phyloP scores from a whole-genome alignment of 2,329 filamentous ascomycete genomes.

The Diplodia intermedia region DNA sequence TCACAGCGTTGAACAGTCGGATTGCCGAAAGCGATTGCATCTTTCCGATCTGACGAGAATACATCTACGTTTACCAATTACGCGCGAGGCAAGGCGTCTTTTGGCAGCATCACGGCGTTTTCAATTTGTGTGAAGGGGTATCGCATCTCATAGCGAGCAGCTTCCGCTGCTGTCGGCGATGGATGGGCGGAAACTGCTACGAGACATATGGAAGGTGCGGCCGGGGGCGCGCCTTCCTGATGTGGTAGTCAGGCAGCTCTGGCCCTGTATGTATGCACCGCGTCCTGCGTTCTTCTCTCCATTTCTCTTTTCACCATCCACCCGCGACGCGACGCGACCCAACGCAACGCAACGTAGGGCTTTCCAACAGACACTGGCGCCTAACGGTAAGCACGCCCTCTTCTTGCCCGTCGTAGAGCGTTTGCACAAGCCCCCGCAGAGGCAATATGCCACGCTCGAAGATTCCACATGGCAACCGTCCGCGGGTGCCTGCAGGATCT shows the following conservation, averaged over 20 bases:
- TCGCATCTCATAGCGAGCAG: not conserved
- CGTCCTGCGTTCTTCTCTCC: not conserved
- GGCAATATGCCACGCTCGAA: slow-evolving; percentile 19
- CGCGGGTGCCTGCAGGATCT: slow-evolving; percentile 25
- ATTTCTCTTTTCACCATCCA: not conserved
- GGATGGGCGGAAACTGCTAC: not conserved
- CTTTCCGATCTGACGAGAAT: not conserved
- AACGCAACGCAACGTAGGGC: not conserved
- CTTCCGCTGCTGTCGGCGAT: not conserved
- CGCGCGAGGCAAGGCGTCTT: not conserved
- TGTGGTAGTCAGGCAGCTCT: not conserved
- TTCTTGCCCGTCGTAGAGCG: not conserved
- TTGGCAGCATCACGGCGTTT: not conserved
- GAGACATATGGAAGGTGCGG: not conserved
- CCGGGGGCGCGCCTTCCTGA: not conserved
- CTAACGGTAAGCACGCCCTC: slow-evolving; percentile 3
- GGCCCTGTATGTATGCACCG: not conserved
- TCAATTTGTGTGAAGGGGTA: not conserved
- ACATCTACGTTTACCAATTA: not conserved
- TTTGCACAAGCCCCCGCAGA: not conserved
- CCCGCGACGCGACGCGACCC: not conserved
- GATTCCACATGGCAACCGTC: slow-evolving; percentile 29
- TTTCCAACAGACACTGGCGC: not conserved
- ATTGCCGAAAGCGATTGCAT: not conserved
- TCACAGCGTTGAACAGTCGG: not conserved